Percentiles rank a stretch among this genome's conserved stretches.
These are phyloP conservation scores for Exophiala sp. DNA, from an alignment of 2,329 filamentous ascomycete genomes.

Conservation along the genomic window DNA sequence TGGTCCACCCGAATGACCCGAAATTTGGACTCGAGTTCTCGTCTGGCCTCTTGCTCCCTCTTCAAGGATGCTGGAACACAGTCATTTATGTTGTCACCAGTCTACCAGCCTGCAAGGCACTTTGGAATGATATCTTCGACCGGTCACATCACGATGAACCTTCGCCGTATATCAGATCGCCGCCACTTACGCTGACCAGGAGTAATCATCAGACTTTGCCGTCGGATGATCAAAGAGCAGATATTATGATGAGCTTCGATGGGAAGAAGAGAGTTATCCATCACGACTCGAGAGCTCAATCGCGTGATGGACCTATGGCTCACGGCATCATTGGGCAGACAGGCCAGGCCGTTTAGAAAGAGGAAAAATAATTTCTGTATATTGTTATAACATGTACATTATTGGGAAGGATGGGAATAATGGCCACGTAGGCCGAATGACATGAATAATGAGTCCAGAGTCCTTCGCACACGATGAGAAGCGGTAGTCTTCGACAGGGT, in stretches of 20 bases:
- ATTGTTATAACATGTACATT: too few relatives aligned
- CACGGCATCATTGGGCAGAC: slow-evolving; percentile 1
- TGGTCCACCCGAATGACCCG: slow-evolving; percentile 54
- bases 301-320: neutral
- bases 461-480: too few relatives aligned
- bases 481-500: too few relatives aligned
- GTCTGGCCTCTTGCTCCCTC: slow-evolving; percentile 70
- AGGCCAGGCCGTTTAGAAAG: too few relatives aligned
- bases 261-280: slow-evolving; percentile 7
- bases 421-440: too few relatives aligned
- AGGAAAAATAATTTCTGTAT: too few relatives aligned
- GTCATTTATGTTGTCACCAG: slow-evolving; percentile 72
- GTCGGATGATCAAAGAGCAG: slow-evolving; percentile 2
- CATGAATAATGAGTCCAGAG: neutral
- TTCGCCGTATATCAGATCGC: neutral
- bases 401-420: too few relatives aligned
- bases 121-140: slow-evolving; percentile 7
- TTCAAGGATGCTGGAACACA: slow-evolving; percentile 83
- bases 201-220: neutral
- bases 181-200: neutral
- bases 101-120: slow-evolving; percentile 57
- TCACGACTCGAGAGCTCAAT: slow-evolving; percentile 1
- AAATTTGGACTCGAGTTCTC: slow-evolving; percentile 63
- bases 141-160: too few relatives aligned
- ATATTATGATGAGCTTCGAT: slow-evolving; percentile 9